Conservation (phyloP, 139 green algal genomes). For the Zygnema circumcarinatum region DNA sequence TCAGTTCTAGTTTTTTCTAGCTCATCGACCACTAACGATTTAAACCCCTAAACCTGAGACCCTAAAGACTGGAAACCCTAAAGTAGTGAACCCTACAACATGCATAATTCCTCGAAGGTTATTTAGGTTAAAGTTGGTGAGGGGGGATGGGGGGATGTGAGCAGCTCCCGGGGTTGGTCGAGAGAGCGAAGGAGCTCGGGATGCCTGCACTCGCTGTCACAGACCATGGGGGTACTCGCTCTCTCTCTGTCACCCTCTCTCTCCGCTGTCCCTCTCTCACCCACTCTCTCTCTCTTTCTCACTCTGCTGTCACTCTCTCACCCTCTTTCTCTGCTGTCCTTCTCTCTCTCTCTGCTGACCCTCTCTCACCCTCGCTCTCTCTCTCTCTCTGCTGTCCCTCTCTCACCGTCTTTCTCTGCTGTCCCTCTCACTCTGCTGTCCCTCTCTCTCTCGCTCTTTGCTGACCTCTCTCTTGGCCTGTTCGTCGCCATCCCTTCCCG, state of each 20-base stretch:
- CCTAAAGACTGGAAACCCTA: too few relatives aligned
- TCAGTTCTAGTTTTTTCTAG: too few relatives aligned
- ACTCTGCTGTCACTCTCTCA: neutral
- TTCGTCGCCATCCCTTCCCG: neutral
- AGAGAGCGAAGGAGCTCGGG: constrained; percentile 35
- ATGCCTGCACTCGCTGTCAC: constrained; percentile 51
- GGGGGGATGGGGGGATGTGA: too few relatives aligned
- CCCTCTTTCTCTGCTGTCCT: neutral
- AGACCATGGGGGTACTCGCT: constrained; percentile 43
- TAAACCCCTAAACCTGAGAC: too few relatives aligned
- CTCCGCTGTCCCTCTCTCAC: neutral
- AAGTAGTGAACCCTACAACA: too few relatives aligned
- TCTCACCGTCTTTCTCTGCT: neutral
- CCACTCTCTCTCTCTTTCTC: neutral
- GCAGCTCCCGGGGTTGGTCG: constrained; percentile 41
- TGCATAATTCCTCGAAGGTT: too few relatives aligned
- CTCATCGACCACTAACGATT: too few relatives aligned
- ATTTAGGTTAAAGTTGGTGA: too few relatives aligned
- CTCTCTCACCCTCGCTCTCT: neutral
- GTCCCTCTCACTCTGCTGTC: neutral
- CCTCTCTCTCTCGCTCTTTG: neutral
- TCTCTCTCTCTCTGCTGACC: neutral
- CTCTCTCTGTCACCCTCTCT: neutral
- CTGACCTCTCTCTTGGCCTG: neutral
- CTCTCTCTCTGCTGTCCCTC: neutral